Evolutionary conservation across 768 basidiomycete species (phyloP).

Genomic region (Hypsizygus marmoreus): DNA sequence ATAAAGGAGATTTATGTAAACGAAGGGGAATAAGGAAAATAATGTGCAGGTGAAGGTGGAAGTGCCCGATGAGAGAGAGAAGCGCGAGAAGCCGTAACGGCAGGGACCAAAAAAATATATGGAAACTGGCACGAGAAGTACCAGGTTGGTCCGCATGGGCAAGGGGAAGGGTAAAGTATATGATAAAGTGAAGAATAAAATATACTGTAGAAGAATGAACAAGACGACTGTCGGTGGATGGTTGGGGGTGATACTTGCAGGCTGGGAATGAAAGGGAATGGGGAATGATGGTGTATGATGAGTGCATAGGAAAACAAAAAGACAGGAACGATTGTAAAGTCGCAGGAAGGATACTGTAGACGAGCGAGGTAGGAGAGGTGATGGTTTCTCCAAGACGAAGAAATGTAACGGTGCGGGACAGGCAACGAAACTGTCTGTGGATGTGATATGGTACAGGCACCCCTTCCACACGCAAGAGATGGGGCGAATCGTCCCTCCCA

Average conservation of each 20-base stretch:
- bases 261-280: constrained; percentile 41
- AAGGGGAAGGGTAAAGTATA: constrained; percentile 43
- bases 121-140: constrained; percentile 27
- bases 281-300: constrained; percentile 52
- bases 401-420: constrained; percentile 37
- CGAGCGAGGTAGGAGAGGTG: constrained; percentile 35
- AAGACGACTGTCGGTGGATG: constrained; percentile 54
- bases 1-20: constrained; percentile 19
- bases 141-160: constrained; percentile 39
- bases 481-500: constrained; percentile 24
- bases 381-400: constrained; percentile 23
- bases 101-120: constrained; percentile 35
- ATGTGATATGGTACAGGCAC: constrained; percentile 2
- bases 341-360: constrained; percentile 40
- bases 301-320: constrained; percentile 58
- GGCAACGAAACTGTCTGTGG: constrained; percentile 35
- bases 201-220: constrained; percentile 64
- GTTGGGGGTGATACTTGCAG: constrained; percentile 41
- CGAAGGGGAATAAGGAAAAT: constrained; percentile 37
- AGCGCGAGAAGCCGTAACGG: constrained; percentile 13
- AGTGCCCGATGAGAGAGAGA: constrained; percentile 23
- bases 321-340: constrained; percentile 42
- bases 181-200: constrained; percentile 86
- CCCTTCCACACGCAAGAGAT: constrained; percentile 14
- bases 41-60: constrained; percentile 40